A percentile compares a stretch with the other conserved stretches of the same genome.
These are phyloP conservation scores for Cryptococcus sp. DNA, from an alignment of 1,284 basidiomycete genomes.

Conservation along the genomic window DNA sequence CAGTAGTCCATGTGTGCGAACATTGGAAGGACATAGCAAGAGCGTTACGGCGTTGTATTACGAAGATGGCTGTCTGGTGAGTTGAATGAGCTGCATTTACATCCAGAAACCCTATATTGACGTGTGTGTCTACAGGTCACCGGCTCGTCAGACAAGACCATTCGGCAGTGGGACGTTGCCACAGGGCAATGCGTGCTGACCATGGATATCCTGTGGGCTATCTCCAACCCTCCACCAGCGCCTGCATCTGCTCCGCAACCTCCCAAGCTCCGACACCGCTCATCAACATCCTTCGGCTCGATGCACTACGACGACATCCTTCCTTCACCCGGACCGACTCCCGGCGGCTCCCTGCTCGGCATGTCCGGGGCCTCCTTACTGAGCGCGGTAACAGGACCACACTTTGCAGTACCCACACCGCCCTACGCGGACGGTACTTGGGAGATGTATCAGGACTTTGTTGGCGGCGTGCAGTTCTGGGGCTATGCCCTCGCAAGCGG, in stretches of 20 bases:
- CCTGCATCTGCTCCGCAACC: constrained; percentile 50
- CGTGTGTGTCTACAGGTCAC: constrained; percentile 65
- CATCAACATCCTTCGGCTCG: constrained; percentile 48
- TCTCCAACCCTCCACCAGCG: constrained; percentile 74
- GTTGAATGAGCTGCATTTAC: constrained; percentile 31
- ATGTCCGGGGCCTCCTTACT: constrained; percentile 44
- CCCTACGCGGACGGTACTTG: constrained; percentile 83
- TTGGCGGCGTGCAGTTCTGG: constrained; percentile 98
- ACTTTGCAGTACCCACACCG: constrained; percentile 79
- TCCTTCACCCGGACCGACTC: constrained; percentile 45
- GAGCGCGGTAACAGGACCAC: constrained; percentile 60
- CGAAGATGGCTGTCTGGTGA: constrained; percentile 86
- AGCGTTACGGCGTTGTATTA: constrained; percentile 92
- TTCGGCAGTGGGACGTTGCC: constrained; percentile 95
- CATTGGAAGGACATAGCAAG: constrained; percentile 88
- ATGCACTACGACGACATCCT: constrained; percentile 56
- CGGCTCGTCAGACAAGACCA: constrained; percentile 95
- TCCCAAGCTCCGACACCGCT: constrained; percentile 41
- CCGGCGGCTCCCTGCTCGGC: constrained; percentile 35
- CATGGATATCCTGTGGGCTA: constrained; percentile 99
- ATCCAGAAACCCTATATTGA: not conserved
- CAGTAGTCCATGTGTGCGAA: constrained; percentile 69
- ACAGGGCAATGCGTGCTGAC: constrained; percentile 98
- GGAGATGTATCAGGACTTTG: constrained; percentile 97
- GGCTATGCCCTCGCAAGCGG: constrained; percentile 96